A percentile compares a stretch with the other conserved stretches of the same genome.
Conservation (phyloP, 768 basidiomycete genomes). For the Russula dissimulans region DNA sequence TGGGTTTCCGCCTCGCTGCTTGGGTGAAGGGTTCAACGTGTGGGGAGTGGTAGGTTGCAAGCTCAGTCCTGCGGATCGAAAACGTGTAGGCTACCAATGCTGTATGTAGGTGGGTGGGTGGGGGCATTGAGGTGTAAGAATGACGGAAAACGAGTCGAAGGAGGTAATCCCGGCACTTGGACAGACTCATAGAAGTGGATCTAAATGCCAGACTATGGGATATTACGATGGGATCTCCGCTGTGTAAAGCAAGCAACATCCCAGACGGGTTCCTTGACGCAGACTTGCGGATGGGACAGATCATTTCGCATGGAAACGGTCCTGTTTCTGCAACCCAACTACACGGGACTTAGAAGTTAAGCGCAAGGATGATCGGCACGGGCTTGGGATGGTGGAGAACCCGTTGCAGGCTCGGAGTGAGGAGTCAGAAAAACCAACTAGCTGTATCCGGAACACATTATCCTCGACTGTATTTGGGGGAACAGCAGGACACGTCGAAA, state of each 20-base stretch:
- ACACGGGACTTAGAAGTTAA: neutral
- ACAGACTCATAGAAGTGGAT: neutral
- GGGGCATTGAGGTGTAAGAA: neutral
- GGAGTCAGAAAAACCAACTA: constrained; percentile 1
- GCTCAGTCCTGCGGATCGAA: constrained; percentile 1
- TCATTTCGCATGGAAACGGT: constrained; percentile 11
- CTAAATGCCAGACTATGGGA: constrained; percentile 5
- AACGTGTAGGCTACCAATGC: constrained; percentile 14
- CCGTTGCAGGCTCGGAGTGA: constrained; percentile 5
- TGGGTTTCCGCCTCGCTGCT: constrained; percentile 5
- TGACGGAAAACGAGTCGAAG: neutral
- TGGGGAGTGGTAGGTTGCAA: neutral
- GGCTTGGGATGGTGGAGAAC: constrained; percentile 10
- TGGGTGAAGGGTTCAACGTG: constrained; percentile 15
- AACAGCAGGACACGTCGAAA: neutral
- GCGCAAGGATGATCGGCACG: constrained; percentile 12
- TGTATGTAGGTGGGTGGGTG: neutral
- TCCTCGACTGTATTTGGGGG: neutral
- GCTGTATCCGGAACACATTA: neutral
- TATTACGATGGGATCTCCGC: constrained; percentile 18
- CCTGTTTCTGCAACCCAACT: constrained; percentile 12
- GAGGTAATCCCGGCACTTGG: constrained; percentile 7
- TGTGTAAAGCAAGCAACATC: neutral
- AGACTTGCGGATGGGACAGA: neutral
- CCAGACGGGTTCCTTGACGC: constrained; percentile 12